phyloP scores from a whole-genome alignment of 345 rosid genomes.

The Moricandia moricandioides region DNA sequence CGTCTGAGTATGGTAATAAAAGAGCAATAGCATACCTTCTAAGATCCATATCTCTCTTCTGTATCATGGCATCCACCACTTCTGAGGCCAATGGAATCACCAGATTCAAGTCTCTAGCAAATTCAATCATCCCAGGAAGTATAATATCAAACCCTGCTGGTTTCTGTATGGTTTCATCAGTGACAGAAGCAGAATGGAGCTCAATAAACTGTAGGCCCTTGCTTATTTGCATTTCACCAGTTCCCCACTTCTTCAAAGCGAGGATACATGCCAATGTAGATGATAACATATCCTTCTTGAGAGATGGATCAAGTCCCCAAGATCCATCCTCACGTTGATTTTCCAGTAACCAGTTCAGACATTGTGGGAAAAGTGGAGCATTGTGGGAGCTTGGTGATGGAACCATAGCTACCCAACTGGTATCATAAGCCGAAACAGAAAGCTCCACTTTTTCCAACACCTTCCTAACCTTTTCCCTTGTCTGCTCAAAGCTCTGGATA shows the following conservation, averaged over 20 bases:
- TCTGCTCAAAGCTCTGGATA: conserved; percentile 43
- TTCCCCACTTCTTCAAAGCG: conserved; percentile 73
- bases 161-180: conserved; percentile 51
- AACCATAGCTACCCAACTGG: conserved; percentile 93
- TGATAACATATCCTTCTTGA: conserved; percentile 59
- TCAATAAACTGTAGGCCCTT: conserved; percentile 73
- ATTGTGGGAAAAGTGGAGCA: conserved; percentile 66
- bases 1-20: not conserved
- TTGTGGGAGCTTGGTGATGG: conserved; percentile 53
- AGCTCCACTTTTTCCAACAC: conserved; percentile 63
- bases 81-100: conserved; percentile 52
- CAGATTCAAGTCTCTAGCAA: conserved; percentile 60
- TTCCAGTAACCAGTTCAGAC: conserved; percentile 66
- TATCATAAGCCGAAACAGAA: conserved; percentile 76
- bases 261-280: conserved; percentile 81
- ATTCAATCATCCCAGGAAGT: conserved; percentile 80
- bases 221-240: conserved; percentile 61
- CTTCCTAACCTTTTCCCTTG: conserved; percentile 53
- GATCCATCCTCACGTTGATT: conserved; percentile 80
- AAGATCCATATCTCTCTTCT: conserved; percentile 54
- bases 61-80: conserved; percentile 48
- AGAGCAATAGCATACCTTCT: conserved; percentile 43
- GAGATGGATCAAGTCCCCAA: conserved; percentile 63
- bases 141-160: conserved; percentile 79
- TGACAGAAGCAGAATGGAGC: conserved; percentile 50